Conservation (phyloP, 495 filamentous ascomycete species). For the Echria macrotheca region DNA sequence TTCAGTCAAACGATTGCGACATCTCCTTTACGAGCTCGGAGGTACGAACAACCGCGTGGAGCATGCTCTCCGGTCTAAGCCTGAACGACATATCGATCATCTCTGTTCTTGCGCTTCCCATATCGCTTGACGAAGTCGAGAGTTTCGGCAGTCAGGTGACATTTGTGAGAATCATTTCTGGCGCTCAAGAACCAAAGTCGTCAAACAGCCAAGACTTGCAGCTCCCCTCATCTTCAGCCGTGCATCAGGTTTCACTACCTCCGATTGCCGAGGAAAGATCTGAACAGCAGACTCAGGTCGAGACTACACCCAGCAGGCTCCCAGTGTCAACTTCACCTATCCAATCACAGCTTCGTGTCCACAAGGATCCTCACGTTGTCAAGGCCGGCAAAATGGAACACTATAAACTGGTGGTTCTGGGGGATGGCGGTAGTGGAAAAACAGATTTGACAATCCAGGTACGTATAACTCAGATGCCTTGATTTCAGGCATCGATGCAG, state of each 20-base stretch:
- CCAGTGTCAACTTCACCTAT: background rate
- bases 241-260: background rate
- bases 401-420: slow-evolving; percentile 97
- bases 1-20: background rate
- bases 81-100: background rate
- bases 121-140: background rate
- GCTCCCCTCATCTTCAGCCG: background rate
- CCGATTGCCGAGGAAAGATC: background rate
- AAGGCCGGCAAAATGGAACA: slow-evolving; percentile 80
- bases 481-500: background rate
- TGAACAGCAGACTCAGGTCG: background rate
- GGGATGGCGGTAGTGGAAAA: slow-evolving; percentile 74
- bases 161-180: background rate
- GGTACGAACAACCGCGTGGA: background rate
- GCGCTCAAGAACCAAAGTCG: background rate
- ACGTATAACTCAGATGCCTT: background rate
- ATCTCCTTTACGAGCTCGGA: background rate
- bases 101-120: background rate
- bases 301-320: background rate
- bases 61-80: background rate
- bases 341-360: background rate
- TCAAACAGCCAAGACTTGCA: background rate
- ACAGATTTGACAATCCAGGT: slow-evolving; percentile 90
- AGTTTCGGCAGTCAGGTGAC: background rate
- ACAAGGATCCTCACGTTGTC: background rate